Evolutionary conservation across 768 basidiomycete genomes (phyloP).

Genomic region (Arthromyces matolae): DNA sequence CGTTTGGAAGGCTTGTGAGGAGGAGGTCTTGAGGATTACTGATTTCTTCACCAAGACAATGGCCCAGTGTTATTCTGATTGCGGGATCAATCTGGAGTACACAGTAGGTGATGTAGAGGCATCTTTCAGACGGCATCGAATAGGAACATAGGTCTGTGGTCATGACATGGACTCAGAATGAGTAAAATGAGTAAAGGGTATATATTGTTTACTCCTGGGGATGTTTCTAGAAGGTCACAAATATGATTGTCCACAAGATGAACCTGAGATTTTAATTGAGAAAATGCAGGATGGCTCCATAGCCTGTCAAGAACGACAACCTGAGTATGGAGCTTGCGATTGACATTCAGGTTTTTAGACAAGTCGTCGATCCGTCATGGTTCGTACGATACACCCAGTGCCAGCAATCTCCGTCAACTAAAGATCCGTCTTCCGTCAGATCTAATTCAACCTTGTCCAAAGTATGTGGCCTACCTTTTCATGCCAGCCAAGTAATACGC

Average conservation of each 20-base stretch:
- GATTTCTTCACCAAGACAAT: conserved; percentile 67
- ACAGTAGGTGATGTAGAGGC: conserved; percentile 68
- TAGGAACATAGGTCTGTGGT: conserved; percentile 12
- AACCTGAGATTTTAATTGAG: no score
- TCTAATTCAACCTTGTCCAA: not conserved
- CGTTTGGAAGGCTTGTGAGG: conserved; percentile 91
- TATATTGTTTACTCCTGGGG: no score
- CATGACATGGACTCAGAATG: not conserved
- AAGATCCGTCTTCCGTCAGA: conserved; percentile 1
- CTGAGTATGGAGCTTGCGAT: no score
- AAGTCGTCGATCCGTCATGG: conserved; percentile 57
- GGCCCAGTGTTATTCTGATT: conserved; percentile 74
- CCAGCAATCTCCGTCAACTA: conserved; percentile 93
- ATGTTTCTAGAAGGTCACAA: no score
- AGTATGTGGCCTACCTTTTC: conserved; percentile 65
- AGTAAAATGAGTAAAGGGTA: no score
- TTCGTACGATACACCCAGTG: conserved; percentile 90
- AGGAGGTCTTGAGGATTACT: conserved; percentile 72
- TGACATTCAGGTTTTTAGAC: conserved; percentile 39
- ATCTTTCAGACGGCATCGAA: conserved; percentile 69
- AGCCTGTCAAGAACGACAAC: no score
- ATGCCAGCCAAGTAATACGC: conserved; percentile 83
- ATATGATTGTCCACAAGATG: no score
- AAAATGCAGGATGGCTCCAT: no score
- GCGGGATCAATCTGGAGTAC: conserved; percentile 72